These are phyloP conservation scores for Fusarium sp. DNA, from an alignment of 2,329 filamentous ascomycete genomes.

Conservation along the genomic window DNA sequence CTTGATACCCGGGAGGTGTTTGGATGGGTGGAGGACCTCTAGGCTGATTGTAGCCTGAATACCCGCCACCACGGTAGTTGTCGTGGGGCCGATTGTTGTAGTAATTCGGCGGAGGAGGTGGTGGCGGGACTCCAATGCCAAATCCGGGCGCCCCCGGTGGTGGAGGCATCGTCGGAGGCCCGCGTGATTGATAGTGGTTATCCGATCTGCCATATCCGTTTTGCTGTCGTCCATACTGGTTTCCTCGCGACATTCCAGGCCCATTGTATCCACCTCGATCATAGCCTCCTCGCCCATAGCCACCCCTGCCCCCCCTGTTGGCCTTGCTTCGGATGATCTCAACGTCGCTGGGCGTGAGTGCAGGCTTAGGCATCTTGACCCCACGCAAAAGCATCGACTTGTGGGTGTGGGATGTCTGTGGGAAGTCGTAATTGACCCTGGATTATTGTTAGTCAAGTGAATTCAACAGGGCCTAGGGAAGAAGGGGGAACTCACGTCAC, in stretches of 20 bases:
- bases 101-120: conserved; percentile 44
- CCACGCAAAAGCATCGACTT: conserved; percentile 96
- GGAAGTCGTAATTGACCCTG: conserved; percentile 89
- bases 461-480: neutral
- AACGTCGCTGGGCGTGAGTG: conserved; percentile 81
- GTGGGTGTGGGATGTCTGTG: conserved; percentile 77
- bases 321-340: conserved; percentile 77
- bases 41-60: conserved; percentile 37
- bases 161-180: conserved; percentile 42
- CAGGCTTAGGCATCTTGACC: conserved; percentile 77
- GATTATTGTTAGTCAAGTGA: conserved; percentile 44
- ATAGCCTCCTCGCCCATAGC: conserved; percentile 44
- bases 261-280: conserved; percentile 48
- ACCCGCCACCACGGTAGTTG: conserved; percentile 27
- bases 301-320: conserved; percentile 58
- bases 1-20: conserved; percentile 33
- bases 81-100: conserved; percentile 36
- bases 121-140: conserved; percentile 50
- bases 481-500: conserved; percentile 72
- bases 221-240: conserved; percentile 34
- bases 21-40: conserved; percentile 29
- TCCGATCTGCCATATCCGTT: conserved; percentile 38
- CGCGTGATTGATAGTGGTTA: conserved; percentile 22
- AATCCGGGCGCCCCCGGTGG: conserved; percentile 50
- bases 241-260: conserved; percentile 37